Conservation (phyloP, 805 yeast species). For the Cyberlindnera sargentensis region DNA sequence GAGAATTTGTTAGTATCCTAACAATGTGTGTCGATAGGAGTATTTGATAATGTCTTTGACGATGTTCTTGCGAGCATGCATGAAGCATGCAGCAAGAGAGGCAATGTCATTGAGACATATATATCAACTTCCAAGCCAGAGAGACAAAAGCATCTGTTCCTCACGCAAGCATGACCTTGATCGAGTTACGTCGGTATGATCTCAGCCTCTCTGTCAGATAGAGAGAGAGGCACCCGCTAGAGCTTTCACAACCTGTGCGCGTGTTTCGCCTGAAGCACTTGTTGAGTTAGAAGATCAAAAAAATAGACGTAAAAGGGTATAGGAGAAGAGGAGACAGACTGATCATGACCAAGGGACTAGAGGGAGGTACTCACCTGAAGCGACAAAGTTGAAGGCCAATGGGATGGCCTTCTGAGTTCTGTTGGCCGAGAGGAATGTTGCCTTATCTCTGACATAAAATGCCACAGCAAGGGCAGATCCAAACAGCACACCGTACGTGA, state of each 20-base stretch:
- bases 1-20: conserved; percentile 26
- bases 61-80: not conserved
- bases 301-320: not conserved
- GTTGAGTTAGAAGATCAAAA: not conserved
- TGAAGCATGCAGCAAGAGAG: not conserved
- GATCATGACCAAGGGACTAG: not conserved
- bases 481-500: conserved; percentile 50
- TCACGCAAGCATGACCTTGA: conserved; percentile 81
- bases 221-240: conserved; percentile 13
- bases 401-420: conserved; percentile 78
- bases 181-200: conserved; percentile 73
- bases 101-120: not conserved
- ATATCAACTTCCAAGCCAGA: conserved; percentile 1
- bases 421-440: conserved; percentile 62
- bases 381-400: conserved; percentile 80
- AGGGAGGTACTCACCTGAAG: conserved; percentile 63
- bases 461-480: conserved; percentile 54
- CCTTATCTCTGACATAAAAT: conserved; percentile 42
- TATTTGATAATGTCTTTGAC: no score
- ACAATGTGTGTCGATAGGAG: not conserved
- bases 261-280: conserved; percentile 9
- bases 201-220: conserved; percentile 42
- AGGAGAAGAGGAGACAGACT: not conserved
- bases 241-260: conserved; percentile 9
- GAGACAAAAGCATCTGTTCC: conserved; percentile 31